phyloP scores from a whole-genome alignment of 805 yeast genomes.

The Komagataella kurtzmanii region DNA sequence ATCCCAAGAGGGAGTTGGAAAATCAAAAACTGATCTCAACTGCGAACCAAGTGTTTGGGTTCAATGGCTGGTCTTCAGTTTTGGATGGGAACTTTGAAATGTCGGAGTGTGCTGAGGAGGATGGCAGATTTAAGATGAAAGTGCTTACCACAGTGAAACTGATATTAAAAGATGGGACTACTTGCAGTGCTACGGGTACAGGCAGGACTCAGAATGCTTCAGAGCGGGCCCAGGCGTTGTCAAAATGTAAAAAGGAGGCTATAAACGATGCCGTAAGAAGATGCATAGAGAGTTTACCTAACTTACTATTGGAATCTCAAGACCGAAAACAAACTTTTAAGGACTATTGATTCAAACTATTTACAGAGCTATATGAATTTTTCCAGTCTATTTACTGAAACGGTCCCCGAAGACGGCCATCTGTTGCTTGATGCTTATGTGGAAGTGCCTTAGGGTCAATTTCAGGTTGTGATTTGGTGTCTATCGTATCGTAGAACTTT shows the following conservation, averaged over 20 bases:
- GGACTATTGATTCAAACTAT: neutral
- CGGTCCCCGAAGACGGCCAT: neutral
- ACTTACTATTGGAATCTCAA: constrained; percentile 15
- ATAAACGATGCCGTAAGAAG: constrained; percentile 28
- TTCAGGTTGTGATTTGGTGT: neutral
- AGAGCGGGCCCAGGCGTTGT: constrained; percentile 18
- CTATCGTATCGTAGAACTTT: constrained; percentile 9
- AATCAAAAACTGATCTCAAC: constrained; percentile 14
- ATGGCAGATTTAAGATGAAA: constrained; percentile 7
- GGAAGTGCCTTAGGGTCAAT: neutral
- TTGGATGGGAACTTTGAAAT: constrained; percentile 13
- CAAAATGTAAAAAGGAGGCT: constrained; percentile 33
- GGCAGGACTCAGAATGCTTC: constrained; percentile 24
- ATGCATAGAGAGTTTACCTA: constrained; percentile 24
- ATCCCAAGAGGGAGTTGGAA: constrained; percentile 4
- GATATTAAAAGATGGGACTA: constrained; percentile 29
- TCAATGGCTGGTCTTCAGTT: constrained; percentile 34
- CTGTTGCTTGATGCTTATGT: neutral
- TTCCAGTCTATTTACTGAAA: neutral
- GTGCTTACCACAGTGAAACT: constrained; percentile 21
- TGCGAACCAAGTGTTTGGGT: constrained; percentile 38
- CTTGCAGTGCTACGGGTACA: constrained; percentile 20
- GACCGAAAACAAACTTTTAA: constrained; percentile 3
- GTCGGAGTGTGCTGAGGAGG: constrained; percentile 9
- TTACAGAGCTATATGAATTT: neutral